Evolutionary conservation across 192 early-diverging fungal genomes (phyloP).

Genomic region (Coemansia sp.): DNA sequence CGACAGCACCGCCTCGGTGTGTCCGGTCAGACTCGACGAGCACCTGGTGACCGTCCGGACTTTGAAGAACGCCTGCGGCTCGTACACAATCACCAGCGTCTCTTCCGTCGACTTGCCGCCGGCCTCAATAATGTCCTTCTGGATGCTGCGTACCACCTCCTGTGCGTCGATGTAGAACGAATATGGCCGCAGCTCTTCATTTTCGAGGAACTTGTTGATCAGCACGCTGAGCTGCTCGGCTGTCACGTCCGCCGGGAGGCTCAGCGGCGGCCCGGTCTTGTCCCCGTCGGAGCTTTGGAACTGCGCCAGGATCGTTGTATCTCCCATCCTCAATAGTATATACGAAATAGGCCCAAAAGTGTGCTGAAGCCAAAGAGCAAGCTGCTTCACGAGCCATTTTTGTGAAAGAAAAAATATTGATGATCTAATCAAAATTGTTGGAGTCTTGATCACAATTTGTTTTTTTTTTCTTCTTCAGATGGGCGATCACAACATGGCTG

Average conservation of each 20-base stretch:
- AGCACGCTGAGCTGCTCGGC: constrained; percentile 83
- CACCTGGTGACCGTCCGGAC: constrained; percentile 93
- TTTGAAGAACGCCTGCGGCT: constrained; percentile 94
- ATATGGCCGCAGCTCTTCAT: constrained; percentile 89
- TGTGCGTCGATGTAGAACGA: constrained; percentile 86
- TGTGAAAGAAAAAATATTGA: not conserved
- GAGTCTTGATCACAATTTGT: too few species aligned
- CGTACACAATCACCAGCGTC: constrained; percentile 85
- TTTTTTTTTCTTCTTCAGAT: too few species aligned
- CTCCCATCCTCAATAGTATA: constrained; percentile 3
- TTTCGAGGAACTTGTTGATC: constrained; percentile 81
- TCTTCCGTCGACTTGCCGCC: constrained; percentile 84
- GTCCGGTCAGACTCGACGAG: constrained; percentile 80
- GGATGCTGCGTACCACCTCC: constrained; percentile 75
- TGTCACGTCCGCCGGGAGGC: constrained; percentile 79
- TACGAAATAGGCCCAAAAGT: not conserved
- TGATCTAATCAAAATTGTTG: too few species aligned
- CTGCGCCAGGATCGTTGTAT: constrained; percentile 54
- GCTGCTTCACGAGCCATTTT: not conserved
- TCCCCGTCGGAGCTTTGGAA: constrained; percentile 79
- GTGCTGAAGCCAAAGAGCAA: not conserved
- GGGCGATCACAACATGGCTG: too few species aligned
- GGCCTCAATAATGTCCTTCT: constrained; percentile 76
- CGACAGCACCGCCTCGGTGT: constrained; percentile 91
- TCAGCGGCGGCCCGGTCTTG: constrained; percentile 81